Conservation (phyloP, 805 yeast genomes). For the Lipomyces yamadae region DNA sequence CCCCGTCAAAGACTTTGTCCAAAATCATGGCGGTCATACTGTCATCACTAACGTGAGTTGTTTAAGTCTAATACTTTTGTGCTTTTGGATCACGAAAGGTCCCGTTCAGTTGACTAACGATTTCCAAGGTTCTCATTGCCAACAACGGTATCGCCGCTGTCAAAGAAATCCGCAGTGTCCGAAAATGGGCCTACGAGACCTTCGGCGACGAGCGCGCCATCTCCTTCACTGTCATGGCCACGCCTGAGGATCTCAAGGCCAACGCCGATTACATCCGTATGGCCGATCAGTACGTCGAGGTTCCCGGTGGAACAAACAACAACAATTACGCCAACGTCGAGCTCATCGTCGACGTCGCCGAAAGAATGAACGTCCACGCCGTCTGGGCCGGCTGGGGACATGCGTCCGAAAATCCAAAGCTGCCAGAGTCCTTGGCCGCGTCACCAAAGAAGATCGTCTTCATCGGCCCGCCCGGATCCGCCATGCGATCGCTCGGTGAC, state of each 20-base stretch:
- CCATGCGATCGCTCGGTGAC: conserved; percentile 99
- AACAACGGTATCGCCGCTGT: conserved; percentile 99
- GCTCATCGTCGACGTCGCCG: conserved; percentile 94
- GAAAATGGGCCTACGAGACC: conserved; percentile 99
- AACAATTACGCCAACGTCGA: conserved; percentile 98
- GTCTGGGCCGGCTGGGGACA: conserved; percentile 99
- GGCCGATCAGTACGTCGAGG: conserved; percentile 99
- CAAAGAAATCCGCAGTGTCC: conserved; percentile 93
- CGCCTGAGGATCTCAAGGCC: conserved; percentile 97
- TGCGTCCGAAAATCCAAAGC: conserved; percentile 96
- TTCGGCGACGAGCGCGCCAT: conserved; percentile 94
- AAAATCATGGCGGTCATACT: conserved; percentile 89
- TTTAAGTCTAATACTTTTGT: background rate
- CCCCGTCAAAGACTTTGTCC: conserved; percentile 80
- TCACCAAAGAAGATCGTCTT: conserved; percentile 88
- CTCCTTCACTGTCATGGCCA: conserved; percentile 97
- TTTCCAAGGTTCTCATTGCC: conserved; percentile 72
- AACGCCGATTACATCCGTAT: conserved; percentile 97
- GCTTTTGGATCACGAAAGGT: no score
- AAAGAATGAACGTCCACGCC: conserved; percentile 94
- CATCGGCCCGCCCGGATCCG: conserved; percentile 99
- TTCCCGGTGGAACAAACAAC: conserved; percentile 99
- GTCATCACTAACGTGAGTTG: conserved; percentile 67
- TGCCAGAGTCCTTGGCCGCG: conserved; percentile 94
- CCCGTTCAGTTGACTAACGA: background rate